Conservation (phyloP, 1,284 basidiomycete species). For the Malassezia sympodialis region DNA sequence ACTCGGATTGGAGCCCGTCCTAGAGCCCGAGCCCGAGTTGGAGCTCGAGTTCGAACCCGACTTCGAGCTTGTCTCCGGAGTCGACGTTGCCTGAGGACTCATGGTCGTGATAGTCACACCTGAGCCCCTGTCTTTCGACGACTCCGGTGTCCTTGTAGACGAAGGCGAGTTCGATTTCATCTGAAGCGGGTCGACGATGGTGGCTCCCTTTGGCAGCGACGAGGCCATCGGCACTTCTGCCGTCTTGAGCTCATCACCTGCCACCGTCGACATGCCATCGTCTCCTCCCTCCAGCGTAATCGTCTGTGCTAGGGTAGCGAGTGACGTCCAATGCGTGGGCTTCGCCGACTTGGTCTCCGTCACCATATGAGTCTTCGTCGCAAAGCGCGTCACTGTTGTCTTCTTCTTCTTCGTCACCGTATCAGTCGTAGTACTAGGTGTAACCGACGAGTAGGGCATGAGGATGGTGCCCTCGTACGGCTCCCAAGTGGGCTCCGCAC, state of each 20-base stretch:
- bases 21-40: background rate
- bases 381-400: constrained; percentile 1
- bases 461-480: constrained; percentile 14
- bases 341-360: background rate
- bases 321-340: constrained; percentile 8
- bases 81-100: background rate
- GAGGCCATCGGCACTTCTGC: background rate
- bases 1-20: constrained; percentile 3
- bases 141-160: background rate
- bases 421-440: background rate
- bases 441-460: background rate
- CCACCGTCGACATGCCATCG: background rate
- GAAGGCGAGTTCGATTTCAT: background rate
- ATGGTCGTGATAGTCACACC: background rate
- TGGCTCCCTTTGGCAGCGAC: background rate
- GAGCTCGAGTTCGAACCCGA: constrained; percentile 5
- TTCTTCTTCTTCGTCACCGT: constrained; percentile 8
- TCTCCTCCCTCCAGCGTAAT: constrained; percentile 10
- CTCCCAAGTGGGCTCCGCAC: constrained; percentile 17
- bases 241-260: background rate
- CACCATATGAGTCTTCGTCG: background rate
- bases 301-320: constrained; percentile 1
- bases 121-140: background rate
- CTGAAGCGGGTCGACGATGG: background rate
- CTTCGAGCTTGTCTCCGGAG: constrained; percentile 2